These are phyloP conservation scores for Hyaloscypha variabilis DNA, from an alignment of 495 filamentous ascomycete species.

Conservation along the genomic window DNA sequence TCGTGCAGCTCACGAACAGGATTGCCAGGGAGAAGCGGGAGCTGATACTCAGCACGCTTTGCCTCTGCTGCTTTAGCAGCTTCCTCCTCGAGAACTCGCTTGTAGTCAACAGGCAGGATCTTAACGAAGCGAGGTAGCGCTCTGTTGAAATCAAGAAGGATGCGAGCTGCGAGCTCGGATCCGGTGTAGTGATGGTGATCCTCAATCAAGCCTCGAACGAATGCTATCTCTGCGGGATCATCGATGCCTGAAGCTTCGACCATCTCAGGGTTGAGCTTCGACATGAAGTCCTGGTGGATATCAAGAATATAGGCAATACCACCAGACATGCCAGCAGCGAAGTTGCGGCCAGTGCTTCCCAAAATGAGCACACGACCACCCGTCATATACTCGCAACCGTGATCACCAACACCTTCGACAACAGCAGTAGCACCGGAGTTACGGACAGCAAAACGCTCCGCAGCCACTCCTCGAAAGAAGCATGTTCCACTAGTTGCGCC, in stretches of 20 bases:
- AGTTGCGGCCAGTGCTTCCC: constrained; percentile 96
- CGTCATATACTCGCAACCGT: constrained; percentile 99
- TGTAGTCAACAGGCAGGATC: constrained; percentile 95
- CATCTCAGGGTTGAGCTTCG: constrained; percentile 98
- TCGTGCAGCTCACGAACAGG: constrained; percentile 41
- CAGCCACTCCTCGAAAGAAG: constrained; percentile 98
- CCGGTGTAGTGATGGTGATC: constrained; percentile 99
- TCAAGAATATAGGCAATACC: constrained; percentile 98
- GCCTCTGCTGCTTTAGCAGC: constrained; percentile 82
- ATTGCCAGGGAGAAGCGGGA: constrained; percentile 74
- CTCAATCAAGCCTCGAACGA: constrained; percentile 90
- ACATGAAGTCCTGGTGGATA: constrained; percentile 86
- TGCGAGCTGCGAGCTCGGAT: constrained; percentile 92
- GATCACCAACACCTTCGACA: constrained; percentile 96
- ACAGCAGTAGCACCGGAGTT: constrained; percentile 97
- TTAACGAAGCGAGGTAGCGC: constrained; percentile 93
- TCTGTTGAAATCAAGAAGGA: constrained; percentile 95
- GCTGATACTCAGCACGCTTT: constrained; percentile 78
- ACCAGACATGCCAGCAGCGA: constrained; percentile 98
- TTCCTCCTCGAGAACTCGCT: constrained; percentile 88
- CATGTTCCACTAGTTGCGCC: constrained; percentile 91
- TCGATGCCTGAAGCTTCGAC: constrained; percentile 89
- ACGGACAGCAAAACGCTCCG: constrained; percentile 96
- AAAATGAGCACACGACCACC: constrained; percentile 91
- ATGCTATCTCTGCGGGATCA: constrained; percentile 91